Evolutionary conservation across 345 rosid genomes (phyloP).

Genomic region (Aquilaria sinensis): DNA sequence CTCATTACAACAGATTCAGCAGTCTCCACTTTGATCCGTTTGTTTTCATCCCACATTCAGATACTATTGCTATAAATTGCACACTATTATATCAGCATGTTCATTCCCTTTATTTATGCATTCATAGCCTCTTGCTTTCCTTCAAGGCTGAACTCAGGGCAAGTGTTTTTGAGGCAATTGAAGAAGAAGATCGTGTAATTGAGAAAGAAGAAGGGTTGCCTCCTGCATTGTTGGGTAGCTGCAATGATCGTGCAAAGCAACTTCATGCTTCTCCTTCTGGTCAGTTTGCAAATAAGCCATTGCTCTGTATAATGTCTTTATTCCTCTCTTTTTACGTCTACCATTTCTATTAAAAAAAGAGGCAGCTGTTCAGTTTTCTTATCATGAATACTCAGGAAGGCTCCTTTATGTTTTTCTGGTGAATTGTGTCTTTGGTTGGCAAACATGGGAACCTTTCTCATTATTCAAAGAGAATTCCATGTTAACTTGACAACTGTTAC

Average conservation of each 20-base stretch:
- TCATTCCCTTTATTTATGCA: not conserved
- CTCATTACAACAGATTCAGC: too few relatives aligned
- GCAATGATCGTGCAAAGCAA: conserved; percentile 82
- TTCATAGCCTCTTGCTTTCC: conserved; percentile 1
- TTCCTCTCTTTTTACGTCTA: not conserved
- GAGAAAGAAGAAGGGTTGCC: conserved; percentile 76
- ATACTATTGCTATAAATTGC: not conserved
- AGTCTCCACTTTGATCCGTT: too few relatives aligned
- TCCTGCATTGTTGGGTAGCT: conserved; percentile 93
- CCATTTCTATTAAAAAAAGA: not conserved
- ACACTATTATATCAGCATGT: not conserved
- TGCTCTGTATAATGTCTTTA: not conserved
- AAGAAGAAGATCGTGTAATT: conserved; percentile 83
- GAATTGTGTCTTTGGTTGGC: too few relatives aligned
- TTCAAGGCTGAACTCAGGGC: conserved; percentile 93
- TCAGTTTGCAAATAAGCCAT: conserved; percentile 13
- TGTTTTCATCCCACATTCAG: too few relatives aligned
- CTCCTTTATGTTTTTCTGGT: too few relatives aligned
- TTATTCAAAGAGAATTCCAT: too few relatives aligned
- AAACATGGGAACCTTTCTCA: too few relatives aligned
- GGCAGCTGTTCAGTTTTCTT: not conserved
- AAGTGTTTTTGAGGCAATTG: conserved; percentile 96
- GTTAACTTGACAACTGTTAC: too few relatives aligned
- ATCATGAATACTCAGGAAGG: not conserved
- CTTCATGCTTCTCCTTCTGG: conserved; percentile 98